Conservation (phyloP, 768 basidiomycete species). For the Suillus americanus region DNA sequence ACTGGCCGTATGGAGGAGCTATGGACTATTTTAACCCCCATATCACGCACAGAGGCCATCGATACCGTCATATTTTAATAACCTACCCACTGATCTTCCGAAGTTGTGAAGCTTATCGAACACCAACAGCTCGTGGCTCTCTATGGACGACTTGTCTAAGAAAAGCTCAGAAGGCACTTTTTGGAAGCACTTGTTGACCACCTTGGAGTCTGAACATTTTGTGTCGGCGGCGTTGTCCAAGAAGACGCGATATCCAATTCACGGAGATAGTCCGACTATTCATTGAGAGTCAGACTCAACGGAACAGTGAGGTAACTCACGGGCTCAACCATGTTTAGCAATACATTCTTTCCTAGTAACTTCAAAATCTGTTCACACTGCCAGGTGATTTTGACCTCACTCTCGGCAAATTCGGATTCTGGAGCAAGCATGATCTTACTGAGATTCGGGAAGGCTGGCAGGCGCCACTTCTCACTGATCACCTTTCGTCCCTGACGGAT, state of each 20-base stretch:
- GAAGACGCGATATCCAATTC: background rate
- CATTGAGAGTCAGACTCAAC: background rate
- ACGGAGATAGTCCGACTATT: slow-evolving; percentile 1
- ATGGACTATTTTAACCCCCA: background rate
- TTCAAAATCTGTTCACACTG: background rate
- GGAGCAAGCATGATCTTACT: background rate
- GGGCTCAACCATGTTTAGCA: background rate
- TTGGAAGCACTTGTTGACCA: background rate
- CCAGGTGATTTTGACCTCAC: background rate
- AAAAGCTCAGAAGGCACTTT: background rate
- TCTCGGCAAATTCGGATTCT: background rate
- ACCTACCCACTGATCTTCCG: background rate
- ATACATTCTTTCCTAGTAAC: background rate
- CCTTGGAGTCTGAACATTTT: too few relatives aligned
- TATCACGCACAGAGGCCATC: background rate
- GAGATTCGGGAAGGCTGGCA: background rate
- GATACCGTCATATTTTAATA: background rate
- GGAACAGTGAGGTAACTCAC: background rate
- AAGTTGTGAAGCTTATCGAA: background rate
- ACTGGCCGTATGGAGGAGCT: background rate
- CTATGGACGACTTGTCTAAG: background rate
- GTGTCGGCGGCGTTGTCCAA: background rate
- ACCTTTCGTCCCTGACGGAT: background rate
- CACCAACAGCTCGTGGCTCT: background rate
- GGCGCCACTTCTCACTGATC: background rate